These are phyloP conservation scores for Pyrenochaeta sp. DNA, from an alignment of 2,329 filamentous ascomycete genomes.

Conservation along the genomic window DNA sequence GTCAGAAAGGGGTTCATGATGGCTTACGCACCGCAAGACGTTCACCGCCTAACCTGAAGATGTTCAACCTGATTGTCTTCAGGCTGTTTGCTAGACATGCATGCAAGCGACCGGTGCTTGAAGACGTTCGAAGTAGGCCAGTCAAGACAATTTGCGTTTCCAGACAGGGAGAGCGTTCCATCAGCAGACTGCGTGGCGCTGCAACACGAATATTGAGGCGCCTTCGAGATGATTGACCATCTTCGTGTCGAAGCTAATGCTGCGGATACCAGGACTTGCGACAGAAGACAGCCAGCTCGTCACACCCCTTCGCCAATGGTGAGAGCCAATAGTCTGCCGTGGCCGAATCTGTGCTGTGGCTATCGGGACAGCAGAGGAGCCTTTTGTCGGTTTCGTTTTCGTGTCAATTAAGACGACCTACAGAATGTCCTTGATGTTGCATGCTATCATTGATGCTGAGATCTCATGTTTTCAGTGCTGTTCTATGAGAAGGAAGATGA, in stretches of 20 bases:
- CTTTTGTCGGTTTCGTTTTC: neutral
- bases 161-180: neutral
- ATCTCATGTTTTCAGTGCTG: neutral
- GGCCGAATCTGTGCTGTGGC: neutral
- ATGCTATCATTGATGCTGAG: neutral
- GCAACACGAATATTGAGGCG: neutral
- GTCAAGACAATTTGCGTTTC: neutral
- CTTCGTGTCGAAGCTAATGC: neutral
- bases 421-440: neutral
- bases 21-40: neutral
- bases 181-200: neutral
- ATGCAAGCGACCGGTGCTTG: neutral
- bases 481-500: neutral
- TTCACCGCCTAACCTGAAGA: neutral
- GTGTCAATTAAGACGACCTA: neutral
- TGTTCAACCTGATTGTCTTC: neutral
- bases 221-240: neutral
- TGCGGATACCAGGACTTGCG: neutral
- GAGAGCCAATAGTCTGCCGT: neutral
- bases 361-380: neutral
- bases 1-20: neutral
- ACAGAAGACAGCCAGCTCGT: neutral
- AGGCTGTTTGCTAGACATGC: slow-evolving; percentile 1
- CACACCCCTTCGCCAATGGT: neutral
- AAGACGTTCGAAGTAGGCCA: neutral